phyloP scores from a whole-genome alignment of 805 yeast genomes.

The Candida easanensis region DNA sequence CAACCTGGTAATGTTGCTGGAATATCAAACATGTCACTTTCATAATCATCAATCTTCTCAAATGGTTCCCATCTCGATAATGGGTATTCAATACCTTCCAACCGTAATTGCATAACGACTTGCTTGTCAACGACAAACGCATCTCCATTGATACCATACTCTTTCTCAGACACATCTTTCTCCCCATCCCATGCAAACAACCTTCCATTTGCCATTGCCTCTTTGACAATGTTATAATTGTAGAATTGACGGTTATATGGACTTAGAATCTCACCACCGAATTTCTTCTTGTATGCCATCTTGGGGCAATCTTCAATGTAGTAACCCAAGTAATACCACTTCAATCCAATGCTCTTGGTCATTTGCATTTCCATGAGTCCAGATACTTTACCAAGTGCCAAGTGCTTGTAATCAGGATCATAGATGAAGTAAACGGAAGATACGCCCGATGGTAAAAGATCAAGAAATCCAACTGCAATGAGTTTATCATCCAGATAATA shows the following conservation, averaged over 20 bases:
- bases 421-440: slow-evolving; percentile 87
- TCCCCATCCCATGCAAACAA: slow-evolving; percentile 3
- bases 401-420: slow-evolving; percentile 73
- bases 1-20: slow-evolving; percentile 9
- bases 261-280: slow-evolving; percentile 74
- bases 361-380: slow-evolving; percentile 68
- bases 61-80: neutral
- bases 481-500: slow-evolving; percentile 62
- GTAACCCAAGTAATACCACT: slow-evolving; percentile 75
- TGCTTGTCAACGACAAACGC: slow-evolving; percentile 1
- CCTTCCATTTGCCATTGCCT: slow-evolving; percentile 26
- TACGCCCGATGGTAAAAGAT: slow-evolving; percentile 69
- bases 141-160: slow-evolving; percentile 6
- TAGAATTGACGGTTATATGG: slow-evolving; percentile 44
- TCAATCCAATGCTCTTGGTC: slow-evolving; percentile 39
- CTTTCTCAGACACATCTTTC: slow-evolving; percentile 5
- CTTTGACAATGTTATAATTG: slow-evolving; percentile 19
- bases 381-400: slow-evolving; percentile 75
- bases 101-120: neutral
- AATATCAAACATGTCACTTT: slow-evolving; percentile 5
- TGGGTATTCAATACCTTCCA: neutral
- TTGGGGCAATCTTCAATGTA: slow-evolving; percentile 76
- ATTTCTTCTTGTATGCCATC: slow-evolving; percentile 77
- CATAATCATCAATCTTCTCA: slow-evolving; percentile 1
- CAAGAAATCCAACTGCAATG: slow-evolving; percentile 75